Base-by-base conservation (phyloP, 2,329 filamentous ascomycete genomes). In the Fusarium illudens region DNA sequence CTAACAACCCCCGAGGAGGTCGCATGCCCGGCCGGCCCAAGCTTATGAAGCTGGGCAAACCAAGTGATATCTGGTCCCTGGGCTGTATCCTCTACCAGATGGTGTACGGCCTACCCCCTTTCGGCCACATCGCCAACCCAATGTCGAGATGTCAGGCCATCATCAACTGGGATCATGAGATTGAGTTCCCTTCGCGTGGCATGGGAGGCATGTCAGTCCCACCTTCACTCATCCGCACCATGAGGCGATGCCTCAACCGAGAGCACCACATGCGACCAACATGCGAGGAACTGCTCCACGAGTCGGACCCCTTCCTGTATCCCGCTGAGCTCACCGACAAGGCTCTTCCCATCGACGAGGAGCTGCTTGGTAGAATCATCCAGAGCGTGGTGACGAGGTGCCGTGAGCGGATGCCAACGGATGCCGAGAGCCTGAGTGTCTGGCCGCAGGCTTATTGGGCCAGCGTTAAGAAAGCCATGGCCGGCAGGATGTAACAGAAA, bases 11-110 rank as follows among this genome's bases (percentile, higher is more conserved):
- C 17, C 80, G 82, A 58, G 88, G 83, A 62, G 73, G 81, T 59
- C 68, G 81, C 9, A 65, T 79, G 3, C 77, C 76, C 2, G 79
- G 78, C 5, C 76, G 80, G 20, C 85, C 88, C 13, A 96, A 94
- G 78, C 85, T 97, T 63, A 96, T 97, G 90, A 97, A 97, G 77
- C 85, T 99, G 7, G 96, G 96, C 62, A 98, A 98, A 75, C 93
- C 96, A 7, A 96, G 92, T 71, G 96, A 99, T 78, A 90, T 99
- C 17, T 99, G 96, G 96, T 95, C 92, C 77, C 81, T 99, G 13
- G 96, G 96, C 17, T 99, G 96, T 76, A 98, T 99, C 64, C 84
- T 99, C 13, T 99, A 97, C 81, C 95, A 98, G 77, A 96, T 99
- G 92, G 92, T 95, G 1, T 99, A 99, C 76, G 96, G 96, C n/a